phyloP scores from a whole-genome alignment of 164 flowering plant species.

The Pachysandra terminalis region DNA sequence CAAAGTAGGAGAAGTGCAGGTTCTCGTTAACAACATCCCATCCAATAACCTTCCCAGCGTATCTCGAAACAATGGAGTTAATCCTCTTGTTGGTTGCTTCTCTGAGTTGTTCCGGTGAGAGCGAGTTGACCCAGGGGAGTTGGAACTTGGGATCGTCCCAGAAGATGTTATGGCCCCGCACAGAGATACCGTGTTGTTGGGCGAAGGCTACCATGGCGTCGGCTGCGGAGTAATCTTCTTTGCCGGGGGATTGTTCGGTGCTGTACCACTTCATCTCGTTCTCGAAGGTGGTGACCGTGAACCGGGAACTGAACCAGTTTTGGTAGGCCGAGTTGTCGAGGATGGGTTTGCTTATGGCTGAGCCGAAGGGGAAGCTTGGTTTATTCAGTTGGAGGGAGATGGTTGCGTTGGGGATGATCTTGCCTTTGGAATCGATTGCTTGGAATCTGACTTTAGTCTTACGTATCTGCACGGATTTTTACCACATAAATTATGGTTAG shows the following conservation, averaged over 20 bases:
- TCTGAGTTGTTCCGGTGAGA: constrained; percentile 1
- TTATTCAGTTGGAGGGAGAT: constrained; percentile 18
- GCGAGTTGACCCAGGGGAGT: constrained; percentile 32
- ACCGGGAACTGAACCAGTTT: constrained; percentile 48
- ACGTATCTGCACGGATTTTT: constrained; percentile 24
- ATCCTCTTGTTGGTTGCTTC: constrained; percentile 23
- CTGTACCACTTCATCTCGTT: constrained; percentile 69
- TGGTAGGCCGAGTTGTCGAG: constrained; percentile 39
- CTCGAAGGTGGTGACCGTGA: constrained; percentile 43
- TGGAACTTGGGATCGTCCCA: constrained; percentile 46
- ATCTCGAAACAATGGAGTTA: constrained; percentile 29
- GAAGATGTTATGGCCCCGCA: constrained; percentile 52
- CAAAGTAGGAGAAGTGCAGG: constrained; percentile 28
- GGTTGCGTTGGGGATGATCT: constrained; percentile 34
- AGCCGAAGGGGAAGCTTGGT: constrained; percentile 40
- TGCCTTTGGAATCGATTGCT: constrained; percentile 28
- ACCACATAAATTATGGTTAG: too few species aligned
- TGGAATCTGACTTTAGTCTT: constrained; percentile 38
- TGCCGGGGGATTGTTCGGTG: constrained; percentile 35
- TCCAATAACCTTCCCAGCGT: constrained; percentile 37
- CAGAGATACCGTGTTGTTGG: constrained; percentile 19
- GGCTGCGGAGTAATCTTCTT: constrained; percentile 40
- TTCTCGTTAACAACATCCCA: constrained; percentile 67
- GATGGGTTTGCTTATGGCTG: constrained; percentile 40
- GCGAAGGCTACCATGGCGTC: constrained; percentile 47